These are phyloP conservation scores for Thielaviopsis punctulata DNA, from an alignment of 2,329 filamentous ascomycete genomes.

Conservation along the genomic window DNA sequence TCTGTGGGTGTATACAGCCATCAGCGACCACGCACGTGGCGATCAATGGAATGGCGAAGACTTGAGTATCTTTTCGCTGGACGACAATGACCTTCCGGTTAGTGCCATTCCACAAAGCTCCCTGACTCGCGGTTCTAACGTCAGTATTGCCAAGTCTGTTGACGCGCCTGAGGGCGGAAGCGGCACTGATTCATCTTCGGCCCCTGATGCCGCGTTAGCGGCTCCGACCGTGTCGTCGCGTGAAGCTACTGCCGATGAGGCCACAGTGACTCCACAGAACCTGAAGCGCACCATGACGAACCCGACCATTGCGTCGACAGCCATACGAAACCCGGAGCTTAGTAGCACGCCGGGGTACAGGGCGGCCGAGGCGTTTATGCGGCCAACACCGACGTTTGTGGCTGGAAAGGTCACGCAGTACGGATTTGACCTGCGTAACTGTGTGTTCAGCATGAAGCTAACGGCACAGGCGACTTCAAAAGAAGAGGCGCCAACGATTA, in stretches of 20 bases:
- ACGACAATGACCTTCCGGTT: constrained; percentile 50
- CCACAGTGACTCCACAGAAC: constrained; percentile 54
- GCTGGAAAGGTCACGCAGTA: constrained; percentile 54
- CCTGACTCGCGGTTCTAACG: constrained; percentile 8
- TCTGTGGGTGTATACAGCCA: constrained; percentile 69
- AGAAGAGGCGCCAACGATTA: constrained; percentile 52
- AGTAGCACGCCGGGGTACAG: constrained; percentile 58
- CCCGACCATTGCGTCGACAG: constrained; percentile 44
- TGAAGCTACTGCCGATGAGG: constrained; percentile 24
- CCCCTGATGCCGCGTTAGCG: neutral
- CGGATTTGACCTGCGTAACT: constrained; percentile 68
- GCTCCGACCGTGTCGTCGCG: neutral
- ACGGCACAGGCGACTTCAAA: constrained; percentile 30
- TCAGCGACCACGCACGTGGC: constrained; percentile 75
- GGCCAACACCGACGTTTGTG: constrained; percentile 62
- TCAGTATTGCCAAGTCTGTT: constrained; percentile 1
- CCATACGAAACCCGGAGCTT: constrained; percentile 32
- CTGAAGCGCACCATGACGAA: constrained; percentile 56
- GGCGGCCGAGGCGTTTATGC: constrained; percentile 82
- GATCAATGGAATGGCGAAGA: constrained; percentile 98
- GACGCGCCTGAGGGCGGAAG: neutral
- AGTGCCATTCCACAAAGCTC: constrained; percentile 26
- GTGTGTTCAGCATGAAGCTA: constrained; percentile 58
- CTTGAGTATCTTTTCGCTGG: constrained; percentile 70
- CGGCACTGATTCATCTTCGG: constrained; percentile 16